Conservation (phyloP, 2,329 filamentous ascomycete species). For the Fusarium foetens region DNA sequence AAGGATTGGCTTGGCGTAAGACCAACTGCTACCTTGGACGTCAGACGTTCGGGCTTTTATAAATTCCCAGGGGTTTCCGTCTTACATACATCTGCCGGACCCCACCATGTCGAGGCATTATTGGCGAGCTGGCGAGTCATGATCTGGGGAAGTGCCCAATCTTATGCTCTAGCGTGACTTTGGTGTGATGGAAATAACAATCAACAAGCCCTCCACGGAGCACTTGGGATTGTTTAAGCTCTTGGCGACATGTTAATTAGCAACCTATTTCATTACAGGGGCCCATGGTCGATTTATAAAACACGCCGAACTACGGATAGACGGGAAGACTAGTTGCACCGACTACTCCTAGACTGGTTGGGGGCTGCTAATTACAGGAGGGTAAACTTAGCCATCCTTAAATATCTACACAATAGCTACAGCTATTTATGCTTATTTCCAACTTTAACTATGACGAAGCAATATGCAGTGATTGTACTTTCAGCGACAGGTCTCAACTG, state of each 20-base stretch:
- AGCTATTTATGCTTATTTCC: background rate
- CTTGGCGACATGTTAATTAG: background rate
- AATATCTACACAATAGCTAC: background rate
- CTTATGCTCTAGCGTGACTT: accelerated
- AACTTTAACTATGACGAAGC: background rate
- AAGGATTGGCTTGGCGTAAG: background rate
- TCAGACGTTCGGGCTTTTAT: background rate
- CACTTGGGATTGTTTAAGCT: background rate
- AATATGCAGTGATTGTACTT: accelerated
- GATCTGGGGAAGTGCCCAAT: no score
- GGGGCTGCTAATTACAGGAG: background rate
- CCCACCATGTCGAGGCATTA: background rate
- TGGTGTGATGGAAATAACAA: background rate
- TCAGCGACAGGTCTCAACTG: background rate
- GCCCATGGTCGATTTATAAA: background rate
- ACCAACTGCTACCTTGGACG: background rate
- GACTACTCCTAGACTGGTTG: background rate
- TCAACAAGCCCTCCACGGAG: background rate
- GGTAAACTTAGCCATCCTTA: background rate
- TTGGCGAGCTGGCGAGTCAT: background rate
- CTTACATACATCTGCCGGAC: background rate
- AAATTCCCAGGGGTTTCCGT: accelerated
- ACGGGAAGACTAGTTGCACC: background rate
- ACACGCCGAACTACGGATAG: background rate
- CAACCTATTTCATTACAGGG: background rate